A percentile compares a stretch with the other conserved stretches of the same genome.
Conservation (phyloP, 2,329 filamentous ascomycete species). For the Xylariales sp. region DNA sequence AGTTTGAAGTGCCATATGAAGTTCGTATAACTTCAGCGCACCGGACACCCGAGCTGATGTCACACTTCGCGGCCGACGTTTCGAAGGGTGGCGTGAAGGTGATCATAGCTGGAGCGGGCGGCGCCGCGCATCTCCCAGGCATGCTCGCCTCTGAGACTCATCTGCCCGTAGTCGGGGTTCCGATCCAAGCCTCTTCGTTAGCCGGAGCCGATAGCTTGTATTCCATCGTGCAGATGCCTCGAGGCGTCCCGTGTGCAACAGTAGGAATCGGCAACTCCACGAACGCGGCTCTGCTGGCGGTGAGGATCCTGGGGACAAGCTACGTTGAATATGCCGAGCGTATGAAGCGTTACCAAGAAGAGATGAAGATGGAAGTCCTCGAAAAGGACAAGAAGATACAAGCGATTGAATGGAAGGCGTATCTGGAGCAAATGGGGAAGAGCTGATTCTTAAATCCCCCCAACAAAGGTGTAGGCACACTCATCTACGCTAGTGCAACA, state of each 20-base stretch:
- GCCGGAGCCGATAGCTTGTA: constrained; percentile 68
- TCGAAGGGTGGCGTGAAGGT: constrained; percentile 63
- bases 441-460: too few relatives aligned
- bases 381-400: constrained; percentile 55
- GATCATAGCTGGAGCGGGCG: constrained; percentile 71
- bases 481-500: too few relatives aligned
- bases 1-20: constrained; percentile 69
- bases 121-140: constrained; percentile 69
- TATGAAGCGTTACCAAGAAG: constrained; percentile 56
- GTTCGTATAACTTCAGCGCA: constrained; percentile 77
- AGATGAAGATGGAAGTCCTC: constrained; percentile 60
- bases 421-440: too few relatives aligned
- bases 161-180: constrained; percentile 72
- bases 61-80: constrained; percentile 58
- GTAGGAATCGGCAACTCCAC: constrained; percentile 78
- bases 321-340: constrained; percentile 51
- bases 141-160: constrained; percentile 69
- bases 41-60: constrained; percentile 68
- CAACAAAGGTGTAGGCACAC: too few relatives aligned
- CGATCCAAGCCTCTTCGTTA: constrained; percentile 67
- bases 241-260: constrained; percentile 68
- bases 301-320: constrained; percentile 59
- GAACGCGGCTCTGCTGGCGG: constrained; percentile 69
- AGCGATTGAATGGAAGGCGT: constrained; percentile 51
- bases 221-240: constrained; percentile 74